Percentiles rank a stretch among this genome's conserved stretches.
Evolutionary conservation across 306 rosid genomes (phyloP).

Genomic region (Morella rubra): DNA sequence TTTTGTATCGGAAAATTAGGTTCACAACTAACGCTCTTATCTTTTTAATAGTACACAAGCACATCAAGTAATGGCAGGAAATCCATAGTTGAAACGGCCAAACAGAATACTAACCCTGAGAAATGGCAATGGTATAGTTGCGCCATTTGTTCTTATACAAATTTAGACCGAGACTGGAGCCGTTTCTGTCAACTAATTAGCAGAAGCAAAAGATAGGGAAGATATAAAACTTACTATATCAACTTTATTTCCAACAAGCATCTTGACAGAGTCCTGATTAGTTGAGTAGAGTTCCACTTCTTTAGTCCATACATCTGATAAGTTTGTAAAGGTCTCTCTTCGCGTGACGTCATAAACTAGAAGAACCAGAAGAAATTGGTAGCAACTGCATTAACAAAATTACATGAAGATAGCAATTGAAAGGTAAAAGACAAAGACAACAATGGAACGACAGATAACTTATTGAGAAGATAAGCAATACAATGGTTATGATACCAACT

Average conservation of each 20-base stretch:
- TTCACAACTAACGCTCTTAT: not conserved
- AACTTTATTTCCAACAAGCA: conserved; percentile 96
- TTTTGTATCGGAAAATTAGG: not conserved
- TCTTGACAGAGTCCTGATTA: conserved; percentile 78
- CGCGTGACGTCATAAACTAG: conserved; percentile 88
- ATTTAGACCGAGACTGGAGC: conserved; percentile 2
- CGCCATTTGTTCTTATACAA: no score
- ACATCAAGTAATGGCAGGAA: not conserved
- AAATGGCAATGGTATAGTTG: not conserved
- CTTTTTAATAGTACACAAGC: not conserved
- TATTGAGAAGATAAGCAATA: not conserved
- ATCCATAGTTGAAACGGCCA: not conserved
- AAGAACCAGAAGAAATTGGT: conserved; percentile 17
- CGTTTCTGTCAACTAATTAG: conserved; percentile 1
- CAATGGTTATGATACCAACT: not conserved
- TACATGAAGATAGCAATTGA: not conserved
- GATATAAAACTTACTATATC: conserved; percentile 65
- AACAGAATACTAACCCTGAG: not conserved
- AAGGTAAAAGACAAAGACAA: not conserved
- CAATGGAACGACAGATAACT: not conserved
- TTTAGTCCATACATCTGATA: conserved; percentile 91
- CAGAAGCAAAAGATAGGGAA: conserved; percentile 16
- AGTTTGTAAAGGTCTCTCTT: conserved; percentile 76
- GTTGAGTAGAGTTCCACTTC: conserved; percentile 88
- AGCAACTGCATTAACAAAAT: not conserved